Conservation (phyloP, 1,284 basidiomycete species). For the Sporisorium graminicola region DNA sequence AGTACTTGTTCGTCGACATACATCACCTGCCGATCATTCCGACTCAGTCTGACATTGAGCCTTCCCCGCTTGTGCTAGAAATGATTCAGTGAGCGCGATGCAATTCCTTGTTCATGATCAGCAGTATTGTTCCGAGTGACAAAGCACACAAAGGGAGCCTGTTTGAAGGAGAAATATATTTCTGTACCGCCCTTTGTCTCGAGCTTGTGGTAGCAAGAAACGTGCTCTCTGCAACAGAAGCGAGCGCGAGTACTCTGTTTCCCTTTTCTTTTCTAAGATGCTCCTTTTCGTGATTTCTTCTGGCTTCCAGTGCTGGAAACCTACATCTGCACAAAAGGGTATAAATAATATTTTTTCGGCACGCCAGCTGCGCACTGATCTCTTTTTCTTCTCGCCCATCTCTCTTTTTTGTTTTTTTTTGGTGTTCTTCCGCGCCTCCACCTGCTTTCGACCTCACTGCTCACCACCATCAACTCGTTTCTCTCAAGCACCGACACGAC, state of each 20-base stretch:
- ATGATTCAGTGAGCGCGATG: no score
- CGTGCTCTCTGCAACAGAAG: not conserved
- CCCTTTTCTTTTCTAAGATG: slow-evolving; percentile 1
- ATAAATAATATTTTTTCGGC: not conserved
- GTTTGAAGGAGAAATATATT: not conserved
- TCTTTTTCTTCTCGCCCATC: not conserved
- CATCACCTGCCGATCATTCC: slow-evolving; percentile 1
- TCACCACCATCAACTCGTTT: slow-evolving; percentile 8
- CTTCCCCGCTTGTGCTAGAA: no score
- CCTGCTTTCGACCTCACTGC: slow-evolving; percentile 6
- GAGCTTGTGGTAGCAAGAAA: not conserved
- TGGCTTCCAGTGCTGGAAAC: slow-evolving; percentile 15
- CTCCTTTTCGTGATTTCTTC: slow-evolving; percentile 15
- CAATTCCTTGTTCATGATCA: not conserved
- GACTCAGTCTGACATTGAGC: not conserved
- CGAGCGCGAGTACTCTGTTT: not conserved
- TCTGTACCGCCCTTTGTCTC: not conserved
- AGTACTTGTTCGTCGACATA: not conserved
- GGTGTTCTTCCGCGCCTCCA: slow-evolving; percentile 9
- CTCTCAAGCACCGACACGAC: not conserved
- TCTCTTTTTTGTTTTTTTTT: slow-evolving; percentile 1
- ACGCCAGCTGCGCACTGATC: not conserved
- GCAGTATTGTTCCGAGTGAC: not conserved
- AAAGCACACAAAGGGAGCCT: not conserved
- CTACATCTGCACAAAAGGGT: no score